phyloP scores from a whole-genome alignment of 345 rosid species.

The Adansonia digitata region DNA sequence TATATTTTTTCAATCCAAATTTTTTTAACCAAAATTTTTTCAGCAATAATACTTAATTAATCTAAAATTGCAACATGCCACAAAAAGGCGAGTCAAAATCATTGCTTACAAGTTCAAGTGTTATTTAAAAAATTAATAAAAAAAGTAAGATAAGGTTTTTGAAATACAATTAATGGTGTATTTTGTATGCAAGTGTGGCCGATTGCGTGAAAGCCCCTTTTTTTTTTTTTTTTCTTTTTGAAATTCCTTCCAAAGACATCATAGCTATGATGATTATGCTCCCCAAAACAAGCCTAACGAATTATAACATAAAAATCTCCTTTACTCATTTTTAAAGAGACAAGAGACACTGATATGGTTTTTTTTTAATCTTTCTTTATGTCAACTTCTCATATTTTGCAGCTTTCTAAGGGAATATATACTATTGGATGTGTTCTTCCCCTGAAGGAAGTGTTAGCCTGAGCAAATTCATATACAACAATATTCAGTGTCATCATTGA shows the following conservation, averaged over 20 bases:
- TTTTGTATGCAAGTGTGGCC: background rate
- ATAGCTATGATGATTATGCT: constrained; percentile 18
- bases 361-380: background rate
- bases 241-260: background rate
- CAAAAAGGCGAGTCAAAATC: background rate
- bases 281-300: constrained; percentile 2
- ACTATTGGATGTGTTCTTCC: background rate
- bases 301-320: background rate
- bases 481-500: background rate
- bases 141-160: background rate
- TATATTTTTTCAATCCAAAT: no score
- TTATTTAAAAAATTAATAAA: no score
- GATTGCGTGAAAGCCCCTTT: background rate
- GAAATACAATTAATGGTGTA: background rate
- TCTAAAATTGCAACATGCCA: background rate
- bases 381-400: background rate
- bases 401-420: constrained; percentile 10
- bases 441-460: background rate
- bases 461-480: background rate
- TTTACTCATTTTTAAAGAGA: constrained; percentile 15
- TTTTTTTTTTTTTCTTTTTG: no score
- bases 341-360: background rate
- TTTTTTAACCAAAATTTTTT: no score
- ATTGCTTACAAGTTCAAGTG: background rate
- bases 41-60: no score